These are phyloP conservation scores for Ganoderma lingzhi DNA, from an alignment of 1,284 basidiomycete genomes.

Conservation along the genomic window DNA sequence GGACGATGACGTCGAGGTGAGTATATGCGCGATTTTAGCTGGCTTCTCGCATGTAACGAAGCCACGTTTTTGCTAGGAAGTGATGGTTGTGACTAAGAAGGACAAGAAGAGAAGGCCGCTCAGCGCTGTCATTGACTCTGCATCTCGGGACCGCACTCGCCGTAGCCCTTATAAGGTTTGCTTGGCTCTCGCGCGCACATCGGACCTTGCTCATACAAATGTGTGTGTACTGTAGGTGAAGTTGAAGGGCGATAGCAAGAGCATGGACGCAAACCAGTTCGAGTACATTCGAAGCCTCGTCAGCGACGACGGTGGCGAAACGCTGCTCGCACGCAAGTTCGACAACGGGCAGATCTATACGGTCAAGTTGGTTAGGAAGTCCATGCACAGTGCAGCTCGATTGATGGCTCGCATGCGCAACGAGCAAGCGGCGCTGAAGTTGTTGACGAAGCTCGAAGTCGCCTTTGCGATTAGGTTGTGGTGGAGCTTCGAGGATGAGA, in stretches of 20 bases:
- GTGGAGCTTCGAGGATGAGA: constrained; percentile 72
- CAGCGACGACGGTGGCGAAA: constrained; percentile 19
- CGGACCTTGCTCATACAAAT: background rate
- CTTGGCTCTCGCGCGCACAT: background rate
- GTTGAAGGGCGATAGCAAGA: background rate
- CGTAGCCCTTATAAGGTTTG: constrained; percentile 19
- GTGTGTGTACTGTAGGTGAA: background rate
- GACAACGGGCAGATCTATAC: constrained; percentile 52
- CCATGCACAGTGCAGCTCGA: constrained; percentile 50
- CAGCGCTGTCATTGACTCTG: constrained; percentile 28
- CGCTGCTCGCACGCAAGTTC: constrained; percentile 30
- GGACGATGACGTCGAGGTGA: constrained; percentile 43
- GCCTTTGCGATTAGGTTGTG: constrained; percentile 69
- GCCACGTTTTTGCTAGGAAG: constrained; percentile 24
- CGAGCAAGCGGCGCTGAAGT: constrained; percentile 70
- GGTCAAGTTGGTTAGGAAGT: constrained; percentile 71
- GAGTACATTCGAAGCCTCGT: constrained; percentile 31
- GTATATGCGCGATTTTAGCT: constrained; percentile 11
- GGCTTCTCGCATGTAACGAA: background rate
- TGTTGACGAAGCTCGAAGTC: constrained; percentile 55
- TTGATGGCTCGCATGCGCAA: constrained; percentile 51
- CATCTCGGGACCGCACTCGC: constrained; percentile 7
- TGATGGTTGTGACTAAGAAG: constrained; percentile 37
- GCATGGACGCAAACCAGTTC: constrained; percentile 30
- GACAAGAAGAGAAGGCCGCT: constrained; percentile 27